Evolutionary conservation across 1,139 yeast species (phyloP).

Genomic region (Candida smagusa): DNA sequence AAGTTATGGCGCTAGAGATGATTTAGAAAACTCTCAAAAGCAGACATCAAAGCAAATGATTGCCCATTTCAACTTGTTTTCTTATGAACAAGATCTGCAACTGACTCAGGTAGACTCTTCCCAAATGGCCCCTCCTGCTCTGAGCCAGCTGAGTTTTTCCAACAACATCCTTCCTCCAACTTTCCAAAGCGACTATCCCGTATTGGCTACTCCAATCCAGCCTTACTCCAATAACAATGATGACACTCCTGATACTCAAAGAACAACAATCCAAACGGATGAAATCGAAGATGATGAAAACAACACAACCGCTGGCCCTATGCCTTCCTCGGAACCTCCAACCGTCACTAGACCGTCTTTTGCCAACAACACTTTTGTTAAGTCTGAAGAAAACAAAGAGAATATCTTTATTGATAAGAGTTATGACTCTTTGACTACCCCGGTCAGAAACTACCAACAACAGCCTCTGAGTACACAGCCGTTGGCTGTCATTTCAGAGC

Average conservation of each 20-base stretch:
- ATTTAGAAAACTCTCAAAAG: constrained; percentile 37
- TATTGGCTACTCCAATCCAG: constrained; percentile 41
- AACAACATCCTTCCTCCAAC: background rate
- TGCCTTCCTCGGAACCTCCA: constrained; percentile 6
- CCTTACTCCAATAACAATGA: constrained; percentile 16
- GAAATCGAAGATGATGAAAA: constrained; percentile 30
- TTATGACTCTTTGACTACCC: constrained; percentile 32
- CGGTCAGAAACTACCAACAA: constrained; percentile 15
- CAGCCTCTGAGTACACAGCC: constrained; percentile 21
- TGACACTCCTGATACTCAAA: constrained; percentile 49
- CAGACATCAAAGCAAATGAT: constrained; percentile 37
- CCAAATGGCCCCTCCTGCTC: constrained; percentile 3
- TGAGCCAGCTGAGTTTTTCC: background rate
- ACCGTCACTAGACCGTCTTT: constrained; percentile 22
- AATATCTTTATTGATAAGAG: constrained; percentile 38
- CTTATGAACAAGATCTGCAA: constrained; percentile 10
- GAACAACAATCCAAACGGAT: constrained; percentile 45
- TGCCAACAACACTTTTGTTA: constrained; percentile 20
- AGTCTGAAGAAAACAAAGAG: constrained; percentile 40
- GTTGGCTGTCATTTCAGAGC: constrained; percentile 38
- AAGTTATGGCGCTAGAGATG: constrained; percentile 48
- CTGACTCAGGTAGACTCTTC: constrained; percentile 4
- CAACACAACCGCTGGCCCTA: background rate
- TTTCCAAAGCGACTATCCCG: constrained; percentile 8
- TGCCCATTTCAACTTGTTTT: constrained; percentile 23